Evolutionary conservation across 2,329 filamentous ascomycete genomes (phyloP).

Genomic region (Knufia fluminis): DNA sequence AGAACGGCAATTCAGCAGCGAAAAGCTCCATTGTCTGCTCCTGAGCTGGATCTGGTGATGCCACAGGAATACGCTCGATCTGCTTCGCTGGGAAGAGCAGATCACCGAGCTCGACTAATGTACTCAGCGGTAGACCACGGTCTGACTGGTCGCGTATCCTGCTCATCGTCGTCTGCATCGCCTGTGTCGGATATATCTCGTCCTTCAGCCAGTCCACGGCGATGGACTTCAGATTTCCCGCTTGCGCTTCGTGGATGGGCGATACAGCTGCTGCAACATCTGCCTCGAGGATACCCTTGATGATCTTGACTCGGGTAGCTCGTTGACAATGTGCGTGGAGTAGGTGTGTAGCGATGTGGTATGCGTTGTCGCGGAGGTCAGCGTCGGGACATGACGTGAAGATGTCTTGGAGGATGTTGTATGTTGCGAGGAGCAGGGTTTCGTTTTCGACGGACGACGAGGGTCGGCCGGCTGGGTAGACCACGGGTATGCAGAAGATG

Average conservation of each 20-base stretch:
- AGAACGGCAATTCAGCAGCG: constrained; percentile 19
- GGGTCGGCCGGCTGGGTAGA: background rate
- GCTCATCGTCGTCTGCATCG: background rate
- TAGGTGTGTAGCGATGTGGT: constrained; percentile 19
- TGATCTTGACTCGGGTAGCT: constrained; percentile 14
- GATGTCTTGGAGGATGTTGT: constrained; percentile 11
- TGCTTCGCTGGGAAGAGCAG: constrained; percentile 17
- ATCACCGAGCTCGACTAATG: constrained; percentile 5
- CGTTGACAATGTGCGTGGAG: constrained; percentile 18
- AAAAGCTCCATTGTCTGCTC: constrained; percentile 9
- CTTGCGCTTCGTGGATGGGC: constrained; percentile 10
- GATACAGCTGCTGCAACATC: constrained; percentile 13
- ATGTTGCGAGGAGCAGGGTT: background rate
- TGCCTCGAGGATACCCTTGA: constrained; percentile 18
- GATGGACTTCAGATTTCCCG: constrained; percentile 18
- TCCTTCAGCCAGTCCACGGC: constrained; percentile 24
- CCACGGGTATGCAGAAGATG: background rate
- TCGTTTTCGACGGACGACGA: background rate
- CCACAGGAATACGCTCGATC: constrained; percentile 1
- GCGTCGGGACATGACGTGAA: constrained; percentile 19
- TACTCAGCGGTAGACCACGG: background rate
- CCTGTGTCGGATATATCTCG: constrained; percentile 12
- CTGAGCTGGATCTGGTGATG: background rate
- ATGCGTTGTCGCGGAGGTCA: constrained; percentile 17
- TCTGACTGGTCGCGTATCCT: background rate